A percentile compares a stretch with the other conserved stretches of the same genome.
phyloP scores from a whole-genome alignment of 805 yeast species.

The Starmerella kuoi region DNA sequence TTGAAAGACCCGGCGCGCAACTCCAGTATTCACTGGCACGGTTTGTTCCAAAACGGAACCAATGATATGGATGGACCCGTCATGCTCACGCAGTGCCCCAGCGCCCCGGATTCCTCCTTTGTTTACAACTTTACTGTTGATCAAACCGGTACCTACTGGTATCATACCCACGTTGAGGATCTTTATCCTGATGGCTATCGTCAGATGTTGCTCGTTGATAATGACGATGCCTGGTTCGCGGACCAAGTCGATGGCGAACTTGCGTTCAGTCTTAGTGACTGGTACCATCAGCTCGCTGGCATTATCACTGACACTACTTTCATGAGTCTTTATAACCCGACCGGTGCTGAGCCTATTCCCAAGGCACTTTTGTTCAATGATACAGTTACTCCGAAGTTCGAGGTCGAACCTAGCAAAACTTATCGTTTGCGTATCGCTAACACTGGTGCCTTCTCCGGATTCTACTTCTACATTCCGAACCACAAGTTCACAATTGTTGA shows the following conservation, averaged over 20 bases:
- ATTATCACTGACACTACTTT: constrained; percentile 40
- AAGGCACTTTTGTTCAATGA: constrained; percentile 69
- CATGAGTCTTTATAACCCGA: constrained; percentile 69
- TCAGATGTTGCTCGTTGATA: constrained; percentile 55
- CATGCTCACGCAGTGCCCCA: constrained; percentile 80
- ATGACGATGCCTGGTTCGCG: constrained; percentile 47
- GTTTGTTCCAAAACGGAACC: constrained; percentile 69
- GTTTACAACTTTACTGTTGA: constrained; percentile 80
- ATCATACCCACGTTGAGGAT: constrained; percentile 84
- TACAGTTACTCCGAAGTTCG: constrained; percentile 37
- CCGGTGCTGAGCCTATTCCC: constrained; percentile 98
- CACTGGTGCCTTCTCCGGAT: constrained; percentile 85
- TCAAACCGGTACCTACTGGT: constrained; percentile 91
- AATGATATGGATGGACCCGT: constrained; percentile 85
- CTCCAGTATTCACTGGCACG: constrained; percentile 87
- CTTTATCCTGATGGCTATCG: constrained; percentile 83
- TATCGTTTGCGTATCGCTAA: constrained; percentile 72
- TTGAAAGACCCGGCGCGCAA: constrained; percentile 42
- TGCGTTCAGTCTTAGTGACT: constrained; percentile 58
- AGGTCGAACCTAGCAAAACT: constrained; percentile 72
- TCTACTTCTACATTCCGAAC: constrained; percentile 77
- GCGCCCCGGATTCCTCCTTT: constrained; percentile 62
- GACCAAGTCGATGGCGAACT: constrained; percentile 69
- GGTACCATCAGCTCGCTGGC: constrained; percentile 65
- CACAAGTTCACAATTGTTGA: constrained; percentile 80